Evolutionary conservation across 225 moss, liverwort and hornwort genomes (phyloP), one percentile per base, ranked within the genome.

Genomic region (Straminergon stramineum): DNA sequence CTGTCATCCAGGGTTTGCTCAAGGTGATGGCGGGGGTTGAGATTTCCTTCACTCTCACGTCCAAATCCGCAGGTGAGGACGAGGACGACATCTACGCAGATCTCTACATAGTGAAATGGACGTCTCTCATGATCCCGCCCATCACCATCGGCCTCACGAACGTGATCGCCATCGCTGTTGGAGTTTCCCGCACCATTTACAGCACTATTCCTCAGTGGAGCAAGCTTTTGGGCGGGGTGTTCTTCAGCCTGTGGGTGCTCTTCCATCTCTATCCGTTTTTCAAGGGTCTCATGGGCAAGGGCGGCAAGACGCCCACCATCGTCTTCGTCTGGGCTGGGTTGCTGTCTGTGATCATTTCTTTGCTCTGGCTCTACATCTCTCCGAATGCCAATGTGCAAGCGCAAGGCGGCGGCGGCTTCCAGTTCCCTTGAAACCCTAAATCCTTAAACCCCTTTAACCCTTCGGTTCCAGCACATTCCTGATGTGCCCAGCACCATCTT

Each of bases 241-340:
- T 96, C 87, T 96, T 96, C 93, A 93, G 93, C 65, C 55, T 95
- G 41, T 96, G 96, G 96, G 96, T 96, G 90, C 89, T 96, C 28
- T 66, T 92, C 41, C 96, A 96, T 83, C 86, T 96, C 31, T 96
- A 96, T 34, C 96, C 96, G 24, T 96, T 96, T 57, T 95, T 94
- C 86, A 96, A 96, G 88, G 96, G 96, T 89, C 93, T 96, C 63
- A 96, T 96, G 96, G 96, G 96, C 90, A 94, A 92, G 92, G 68
- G 92, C 17, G 96, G 96, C 53, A 95, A 95, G 86, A 96, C 91
- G 12, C 94, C 96, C 21, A 96, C 96, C n/a, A 95, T 96, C 66
- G 39, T 96, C 51, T 96, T n/a, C 85, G 94, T 96, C 61, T 96
- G 96, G 96, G 92, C 96, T 2, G 96, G 96, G 9, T 77, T 96